These are phyloP conservation scores for Rhodotorula sp. DNA, from an alignment of 1,284 basidiomycete genomes.

Conservation along the genomic window DNA sequence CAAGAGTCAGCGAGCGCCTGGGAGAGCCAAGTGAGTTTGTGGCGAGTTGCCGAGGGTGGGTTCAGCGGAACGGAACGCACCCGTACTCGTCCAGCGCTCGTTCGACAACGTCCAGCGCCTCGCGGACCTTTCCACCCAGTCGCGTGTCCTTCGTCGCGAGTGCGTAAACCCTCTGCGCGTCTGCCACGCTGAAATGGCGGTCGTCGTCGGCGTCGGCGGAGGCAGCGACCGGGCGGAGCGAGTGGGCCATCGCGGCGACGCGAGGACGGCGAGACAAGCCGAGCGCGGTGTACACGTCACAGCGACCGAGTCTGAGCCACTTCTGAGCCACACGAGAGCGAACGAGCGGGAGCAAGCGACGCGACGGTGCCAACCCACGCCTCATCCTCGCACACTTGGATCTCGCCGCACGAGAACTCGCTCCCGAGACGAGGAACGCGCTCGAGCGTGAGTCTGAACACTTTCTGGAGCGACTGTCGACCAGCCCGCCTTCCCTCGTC, in stretches of 20 bases:
- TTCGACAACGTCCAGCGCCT: conserved; percentile 76
- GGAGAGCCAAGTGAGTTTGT: neutral
- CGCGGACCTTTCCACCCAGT: conserved; percentile 64
- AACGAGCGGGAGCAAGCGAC: neutral
- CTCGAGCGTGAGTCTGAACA: too few relatives aligned
- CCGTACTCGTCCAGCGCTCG: conserved; percentile 69
- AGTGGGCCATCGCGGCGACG: neutral
- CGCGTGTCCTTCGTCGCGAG: conserved; percentile 14
- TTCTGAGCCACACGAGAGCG: neutral
- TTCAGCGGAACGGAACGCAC: conserved; percentile 53
- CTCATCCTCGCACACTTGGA: too few relatives aligned
- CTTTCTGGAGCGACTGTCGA: too few relatives aligned
- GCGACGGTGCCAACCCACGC: too few relatives aligned
- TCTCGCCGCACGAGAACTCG: too few relatives aligned
- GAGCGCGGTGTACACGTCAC: neutral
- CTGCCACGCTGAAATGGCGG: conserved; percentile 31
- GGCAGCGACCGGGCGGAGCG: neutral
- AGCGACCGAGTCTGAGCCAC: neutral
- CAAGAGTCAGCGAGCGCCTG: neutral
- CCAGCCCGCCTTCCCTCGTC: neutral
- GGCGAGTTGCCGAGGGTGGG: neutral
- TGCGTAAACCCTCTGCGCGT: conserved; percentile 31
- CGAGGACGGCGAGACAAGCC: too few relatives aligned
- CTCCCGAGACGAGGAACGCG: too few relatives aligned
- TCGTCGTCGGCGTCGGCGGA: neutral